Evolutionary conservation across 2,329 filamentous ascomycete species (phyloP).

Genomic region (Aureobasidium sp.): DNA sequence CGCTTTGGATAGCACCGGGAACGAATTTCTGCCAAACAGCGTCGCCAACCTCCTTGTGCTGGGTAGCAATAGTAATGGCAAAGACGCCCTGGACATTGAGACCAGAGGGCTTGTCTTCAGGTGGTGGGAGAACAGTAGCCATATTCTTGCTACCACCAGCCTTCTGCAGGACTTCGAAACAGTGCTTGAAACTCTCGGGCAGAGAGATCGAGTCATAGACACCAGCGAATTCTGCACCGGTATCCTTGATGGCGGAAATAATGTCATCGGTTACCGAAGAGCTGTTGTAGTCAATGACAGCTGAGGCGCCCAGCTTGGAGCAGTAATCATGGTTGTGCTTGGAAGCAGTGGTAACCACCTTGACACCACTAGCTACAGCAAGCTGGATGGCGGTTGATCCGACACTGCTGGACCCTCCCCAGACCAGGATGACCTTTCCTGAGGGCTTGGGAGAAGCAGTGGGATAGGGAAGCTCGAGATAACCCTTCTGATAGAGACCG

Average conservation of each 20-base stretch:
- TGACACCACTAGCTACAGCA: slow-evolving; percentile 26
- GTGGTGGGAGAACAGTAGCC: slow-evolving; percentile 14
- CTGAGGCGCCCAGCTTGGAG: slow-evolving; percentile 22
- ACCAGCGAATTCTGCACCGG: slow-evolving; percentile 32
- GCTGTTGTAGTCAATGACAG: slow-evolving; percentile 27
- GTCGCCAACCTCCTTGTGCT: slow-evolving; percentile 21
- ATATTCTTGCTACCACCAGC: slow-evolving; percentile 14
- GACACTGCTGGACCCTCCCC: slow-evolving; percentile 30
- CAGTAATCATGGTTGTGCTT: slow-evolving; percentile 26
- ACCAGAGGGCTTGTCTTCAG: slow-evolving; percentile 18
- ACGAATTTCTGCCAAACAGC: slow-evolving; percentile 27
- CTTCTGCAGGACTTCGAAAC: slow-evolving; percentile 14
- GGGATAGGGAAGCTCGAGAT: slow-evolving; percentile 32
- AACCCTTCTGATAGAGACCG: slow-evolving; percentile 33
- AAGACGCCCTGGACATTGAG: slow-evolving; percentile 23
- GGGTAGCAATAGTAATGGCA: slow-evolving; percentile 13
- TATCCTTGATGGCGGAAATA: slow-evolving; percentile 28
- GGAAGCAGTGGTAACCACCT: slow-evolving; percentile 26
- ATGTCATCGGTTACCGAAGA: slow-evolving; percentile 29
- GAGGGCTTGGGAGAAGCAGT: slow-evolving; percentile 23
- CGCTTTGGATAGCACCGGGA: slow-evolving; percentile 23
- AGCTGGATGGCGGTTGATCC: slow-evolving; percentile 28
- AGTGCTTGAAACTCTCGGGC: slow-evolving; percentile 12
- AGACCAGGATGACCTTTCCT: slow-evolving; percentile 32
- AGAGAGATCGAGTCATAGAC: slow-evolving; percentile 31